phyloP scores from a whole-genome alignment of 495 filamentous ascomycete species.

The Annulohypoxylon moriforme region DNA sequence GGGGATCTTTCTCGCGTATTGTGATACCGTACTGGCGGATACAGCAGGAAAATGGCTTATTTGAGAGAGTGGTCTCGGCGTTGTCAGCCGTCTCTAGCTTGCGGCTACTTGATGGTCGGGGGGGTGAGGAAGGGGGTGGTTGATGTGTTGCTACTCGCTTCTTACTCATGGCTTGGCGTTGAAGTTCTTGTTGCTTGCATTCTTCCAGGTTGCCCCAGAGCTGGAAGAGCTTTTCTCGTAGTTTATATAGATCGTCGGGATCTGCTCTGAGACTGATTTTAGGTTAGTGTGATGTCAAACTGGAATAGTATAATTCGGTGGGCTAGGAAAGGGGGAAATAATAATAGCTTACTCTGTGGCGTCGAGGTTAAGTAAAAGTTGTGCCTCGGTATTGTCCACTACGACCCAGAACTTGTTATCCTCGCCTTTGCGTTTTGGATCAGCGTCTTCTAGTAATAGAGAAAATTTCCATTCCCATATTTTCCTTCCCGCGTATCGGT shows the following conservation, averaged over 20 bases:
- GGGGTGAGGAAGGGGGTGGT: conserved; percentile 38
- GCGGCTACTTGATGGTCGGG: not conserved
- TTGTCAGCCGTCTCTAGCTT: conserved; percentile 28
- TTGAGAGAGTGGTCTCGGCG: conserved; percentile 46
- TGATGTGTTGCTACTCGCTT: conserved; percentile 42
- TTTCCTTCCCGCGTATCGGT: conserved; percentile 39
- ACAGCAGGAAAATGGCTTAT: conserved; percentile 69
- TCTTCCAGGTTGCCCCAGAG: conserved; percentile 93
- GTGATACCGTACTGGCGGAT: conserved; percentile 70
- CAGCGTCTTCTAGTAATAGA: conserved; percentile 74
- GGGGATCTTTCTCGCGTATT: conserved; percentile 41
- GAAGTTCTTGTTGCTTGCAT: conserved; percentile 55
- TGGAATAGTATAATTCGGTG: not conserved
- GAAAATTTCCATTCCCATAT: conserved; percentile 85
- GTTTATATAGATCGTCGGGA: conserved; percentile 52
- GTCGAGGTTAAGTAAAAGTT: conserved; percentile 72
- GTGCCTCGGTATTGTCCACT: conserved; percentile 72
- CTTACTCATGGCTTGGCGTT: conserved; percentile 19
- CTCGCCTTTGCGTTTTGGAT: conserved; percentile 44
- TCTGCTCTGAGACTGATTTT: conserved; percentile 64
- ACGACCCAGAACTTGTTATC: conserved; percentile 67
- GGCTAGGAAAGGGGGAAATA: not conserved
- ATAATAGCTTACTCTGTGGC: conserved; percentile 73
- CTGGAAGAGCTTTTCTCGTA: conserved; percentile 78
- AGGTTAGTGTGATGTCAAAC: conserved; percentile 23